Evolutionary conservation across 768 basidiomycete genomes (phyloP), one percentile per base, ranked within the genome.

Genomic region (Lactarius sanguifluus): DNA sequence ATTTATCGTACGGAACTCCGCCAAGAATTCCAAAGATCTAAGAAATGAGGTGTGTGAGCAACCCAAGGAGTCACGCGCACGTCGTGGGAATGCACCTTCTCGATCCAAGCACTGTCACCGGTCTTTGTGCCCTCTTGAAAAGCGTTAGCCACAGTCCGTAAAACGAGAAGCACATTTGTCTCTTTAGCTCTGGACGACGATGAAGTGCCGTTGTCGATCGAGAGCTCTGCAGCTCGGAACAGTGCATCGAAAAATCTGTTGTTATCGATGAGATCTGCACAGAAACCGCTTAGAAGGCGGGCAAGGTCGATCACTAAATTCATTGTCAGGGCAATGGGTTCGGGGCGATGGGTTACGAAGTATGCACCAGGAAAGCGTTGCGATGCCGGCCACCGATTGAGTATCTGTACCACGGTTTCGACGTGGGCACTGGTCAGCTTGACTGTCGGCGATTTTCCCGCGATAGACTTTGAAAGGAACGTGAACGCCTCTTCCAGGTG

Each of bases 131-230:
- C 81, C 3, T 87, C 87, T 70, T 88, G 84, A 73, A 95, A 87
- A 40, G 82, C 77, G 75, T 99, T 99, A 32, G 91, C 86, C 41
- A 97, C 71, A 0, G 86, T 89, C 40, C 96, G 84, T 58, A 97
- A 79, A 2, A 90, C 80, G 30, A 99, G 81, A 66, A 96, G 79
- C 1, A 88, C 81, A 73, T 98, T 98, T 20, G 89, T 96, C 74
- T 97, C 95, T 64, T 88, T 81, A 8, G 86, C 75, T 76, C 94
- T 97, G 4, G 80, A 75, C 41, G 89, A 74, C 0, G 88, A 81
- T n/a, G 76, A 74, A 34, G 79, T 72, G 83, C 86, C 86, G 1
- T 84, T 80, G 36, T 79, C 57, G n/a, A 55, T 69, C 60, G 74
- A 73, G 88, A 90, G 92, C 59, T 89, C 88, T 3, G 88, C 83